A percentile compares a stretch with the other conserved stretches of the same genome.
Conservation (phyloP, 2,329 filamentous ascomycete genomes). For the Stylonectria norvegica region DNA sequence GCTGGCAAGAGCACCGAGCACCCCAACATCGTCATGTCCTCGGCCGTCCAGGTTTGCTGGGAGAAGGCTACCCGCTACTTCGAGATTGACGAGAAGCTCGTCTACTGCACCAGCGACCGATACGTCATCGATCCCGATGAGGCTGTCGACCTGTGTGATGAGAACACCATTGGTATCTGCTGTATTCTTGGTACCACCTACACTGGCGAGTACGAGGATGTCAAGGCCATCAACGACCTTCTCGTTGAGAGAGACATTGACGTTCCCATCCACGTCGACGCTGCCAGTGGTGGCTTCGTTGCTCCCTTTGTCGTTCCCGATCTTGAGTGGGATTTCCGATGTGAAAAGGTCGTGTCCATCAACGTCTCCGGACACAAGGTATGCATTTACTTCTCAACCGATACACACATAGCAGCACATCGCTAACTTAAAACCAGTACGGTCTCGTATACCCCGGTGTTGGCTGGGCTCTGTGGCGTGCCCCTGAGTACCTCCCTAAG, state of each 20-base stretch:
- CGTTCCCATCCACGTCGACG: conserved; percentile 88
- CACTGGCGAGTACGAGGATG: conserved; percentile 92
- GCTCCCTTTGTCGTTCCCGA: conserved; percentile 84
- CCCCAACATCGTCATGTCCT: conserved; percentile 94
- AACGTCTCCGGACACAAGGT: conserved; percentile 91
- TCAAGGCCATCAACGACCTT: conserved; percentile 87
- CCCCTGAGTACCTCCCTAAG: conserved; percentile 76
- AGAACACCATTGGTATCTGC: conserved; percentile 86
- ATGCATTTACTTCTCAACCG: conserved; percentile 2
- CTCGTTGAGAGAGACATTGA: conserved; percentile 72
- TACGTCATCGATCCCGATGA: conserved; percentile 62
- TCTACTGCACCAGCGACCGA: conserved; percentile 59
- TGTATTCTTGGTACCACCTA: conserved; percentile 90
- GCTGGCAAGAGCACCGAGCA: conserved; percentile 75
- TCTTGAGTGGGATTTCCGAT: conserved; percentile 87
- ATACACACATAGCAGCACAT: background rate
- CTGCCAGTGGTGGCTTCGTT: conserved; percentile 88
- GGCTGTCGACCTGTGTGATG: conserved; percentile 58
- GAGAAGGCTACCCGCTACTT: conserved; percentile 89
- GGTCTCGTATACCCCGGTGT: conserved; percentile 80
- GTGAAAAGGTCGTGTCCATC: conserved; percentile 86
- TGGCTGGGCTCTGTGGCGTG: conserved; percentile 89
- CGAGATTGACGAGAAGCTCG: conserved; percentile 85
- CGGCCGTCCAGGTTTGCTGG: conserved; percentile 95
- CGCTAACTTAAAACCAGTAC: conserved; percentile 36